phyloP scores from a whole-genome alignment of 176 grass and related monocot genomes.

The Musa itinerans region DNA sequence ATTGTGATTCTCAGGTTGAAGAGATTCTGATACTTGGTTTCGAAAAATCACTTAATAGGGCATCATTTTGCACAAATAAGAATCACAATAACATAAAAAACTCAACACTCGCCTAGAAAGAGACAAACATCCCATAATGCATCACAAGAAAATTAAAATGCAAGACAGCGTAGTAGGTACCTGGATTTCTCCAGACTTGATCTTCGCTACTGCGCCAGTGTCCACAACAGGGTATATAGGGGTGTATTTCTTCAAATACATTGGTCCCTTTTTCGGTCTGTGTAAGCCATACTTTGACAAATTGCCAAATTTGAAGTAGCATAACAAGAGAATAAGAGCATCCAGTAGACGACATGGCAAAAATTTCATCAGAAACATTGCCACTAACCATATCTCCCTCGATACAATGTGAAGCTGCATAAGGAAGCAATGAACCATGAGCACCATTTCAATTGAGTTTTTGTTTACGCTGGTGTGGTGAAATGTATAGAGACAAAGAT shows the following conservation, averaged over 20 bases:
- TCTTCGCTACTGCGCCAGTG: neutral
- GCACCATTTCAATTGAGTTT: too few relatives aligned
- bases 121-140: neutral
- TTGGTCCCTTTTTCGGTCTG: neutral
- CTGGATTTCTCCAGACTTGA: slow-evolving; percentile 13
- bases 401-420: slow-evolving; percentile 16
- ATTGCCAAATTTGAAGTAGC: slow-evolving; percentile 7
- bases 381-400: slow-evolving; percentile 10
- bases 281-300: neutral
- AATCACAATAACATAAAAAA: neutral
- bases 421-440: too few relatives aligned
- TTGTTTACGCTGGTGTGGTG: too few relatives aligned
- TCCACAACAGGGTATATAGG: slow-evolving; percentile 1
- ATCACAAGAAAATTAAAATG: neutral
- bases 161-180: neutral
- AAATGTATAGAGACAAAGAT: too few relatives aligned
- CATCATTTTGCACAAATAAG: too few relatives aligned
- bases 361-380: neutral
- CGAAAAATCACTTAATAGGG: too few relatives aligned
- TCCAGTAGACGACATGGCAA: neutral
- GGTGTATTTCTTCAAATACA: slow-evolving; percentile 4
- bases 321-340: slow-evolving; percentile 2
- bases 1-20: too few relatives aligned
- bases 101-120: neutral
- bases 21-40: too few relatives aligned